Evolutionary conservation across 495 filamentous ascomycete species (phyloP).

Genomic region (Aspergillus coremiiformis): DNA sequence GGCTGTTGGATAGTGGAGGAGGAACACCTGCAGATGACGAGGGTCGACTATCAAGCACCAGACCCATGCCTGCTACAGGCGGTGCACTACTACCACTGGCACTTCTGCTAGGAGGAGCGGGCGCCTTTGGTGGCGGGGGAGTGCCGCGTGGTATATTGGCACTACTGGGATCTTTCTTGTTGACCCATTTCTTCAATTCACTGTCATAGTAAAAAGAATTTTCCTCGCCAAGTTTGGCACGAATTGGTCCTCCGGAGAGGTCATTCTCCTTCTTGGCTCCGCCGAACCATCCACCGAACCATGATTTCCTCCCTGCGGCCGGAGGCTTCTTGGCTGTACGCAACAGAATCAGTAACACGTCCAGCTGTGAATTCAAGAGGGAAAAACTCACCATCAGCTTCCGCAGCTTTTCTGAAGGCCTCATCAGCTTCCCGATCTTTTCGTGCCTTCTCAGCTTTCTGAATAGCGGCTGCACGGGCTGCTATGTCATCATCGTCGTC

Average conservation of each 20-base stretch:
- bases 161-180: conserved; percentile 69
- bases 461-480: conserved; percentile 45
- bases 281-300: conserved; percentile 81
- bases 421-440: conserved; percentile 57
- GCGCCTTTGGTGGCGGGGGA: conserved; percentile 45
- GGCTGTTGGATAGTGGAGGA: conserved; percentile 32
- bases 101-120: conserved; percentile 36
- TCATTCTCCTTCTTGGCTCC: conserved; percentile 64
- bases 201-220: conserved; percentile 90
- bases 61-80: conserved; percentile 22
- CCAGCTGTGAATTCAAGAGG: conserved; percentile 1
- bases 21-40: conserved; percentile 36
- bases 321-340: conserved; percentile 33
- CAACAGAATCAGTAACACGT: conserved; percentile 16
- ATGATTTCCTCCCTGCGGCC: conserved; percentile 58
- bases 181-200: conserved; percentile 94
- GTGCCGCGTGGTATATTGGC: conserved; percentile 42
- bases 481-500: conserved; percentile 50
- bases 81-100: conserved; percentile 34
- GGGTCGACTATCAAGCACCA: conserved; percentile 26
- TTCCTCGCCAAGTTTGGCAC: conserved; percentile 91
- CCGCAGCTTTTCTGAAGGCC: conserved; percentile 72
- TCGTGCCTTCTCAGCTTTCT: conserved; percentile 45
- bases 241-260: conserved; percentile 59
- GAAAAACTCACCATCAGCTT: conserved; percentile 63